Conservation (phyloP, 1,139 yeast species). For the Blastobotrys illinoisensis region DNA sequence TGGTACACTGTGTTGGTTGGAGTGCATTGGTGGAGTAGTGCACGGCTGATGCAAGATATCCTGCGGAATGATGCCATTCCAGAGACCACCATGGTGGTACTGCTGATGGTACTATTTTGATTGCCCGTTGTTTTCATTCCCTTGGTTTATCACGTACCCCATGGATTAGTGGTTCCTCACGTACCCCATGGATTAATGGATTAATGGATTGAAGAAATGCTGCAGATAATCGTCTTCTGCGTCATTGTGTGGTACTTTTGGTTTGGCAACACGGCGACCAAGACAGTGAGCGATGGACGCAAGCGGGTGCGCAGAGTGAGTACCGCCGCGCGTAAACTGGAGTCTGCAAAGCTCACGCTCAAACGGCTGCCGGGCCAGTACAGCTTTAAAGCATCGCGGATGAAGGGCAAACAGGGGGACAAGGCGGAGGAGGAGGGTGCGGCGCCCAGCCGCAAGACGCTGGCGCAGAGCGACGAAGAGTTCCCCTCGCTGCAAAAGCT, state of each 20-base stretch:
- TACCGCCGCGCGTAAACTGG: neutral
- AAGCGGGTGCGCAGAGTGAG: neutral
- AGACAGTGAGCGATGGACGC: no score
- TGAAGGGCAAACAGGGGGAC: neutral
- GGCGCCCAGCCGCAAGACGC: conserved; percentile 1
- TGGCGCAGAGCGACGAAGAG: conserved; percentile 23
- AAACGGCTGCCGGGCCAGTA: conserved; percentile 3
- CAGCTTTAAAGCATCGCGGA: neutral
- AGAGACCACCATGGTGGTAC: neutral
- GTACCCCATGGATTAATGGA: no score
- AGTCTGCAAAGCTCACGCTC: conserved; percentile 1
- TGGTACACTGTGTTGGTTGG: no score
- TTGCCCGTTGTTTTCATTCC: no score
- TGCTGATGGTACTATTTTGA: no score
- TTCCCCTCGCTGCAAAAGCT: conserved; percentile 34
- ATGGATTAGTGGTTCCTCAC: no score
- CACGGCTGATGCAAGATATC: neutral
- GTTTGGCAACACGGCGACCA: neutral
- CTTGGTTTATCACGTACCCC: no score
- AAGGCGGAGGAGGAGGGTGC: neutral
- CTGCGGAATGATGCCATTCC: neutral
- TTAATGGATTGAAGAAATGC: no score
- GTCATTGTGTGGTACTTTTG: neutral
- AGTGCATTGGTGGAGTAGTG: no score
- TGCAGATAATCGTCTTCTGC: neutral